phyloP scores from a whole-genome alignment of 805 yeast species.

The Metschnikowia proteae region DNA sequence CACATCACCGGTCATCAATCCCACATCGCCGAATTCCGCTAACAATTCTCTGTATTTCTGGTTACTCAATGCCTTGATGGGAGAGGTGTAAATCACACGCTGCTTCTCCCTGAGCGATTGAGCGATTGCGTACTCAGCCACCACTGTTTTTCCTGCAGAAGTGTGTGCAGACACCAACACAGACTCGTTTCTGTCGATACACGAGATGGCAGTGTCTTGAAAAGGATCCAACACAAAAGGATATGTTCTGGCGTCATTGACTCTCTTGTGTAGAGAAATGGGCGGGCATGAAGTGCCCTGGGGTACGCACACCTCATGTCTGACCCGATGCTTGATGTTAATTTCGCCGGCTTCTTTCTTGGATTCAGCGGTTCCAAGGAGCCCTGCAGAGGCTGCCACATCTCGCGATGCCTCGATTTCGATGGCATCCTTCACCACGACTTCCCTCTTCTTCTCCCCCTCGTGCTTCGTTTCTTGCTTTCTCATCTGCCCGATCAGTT shows the following conservation, averaged over 20 bases:
- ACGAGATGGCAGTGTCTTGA: slow-evolving; percentile 94
- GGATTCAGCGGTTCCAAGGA: slow-evolving; percentile 36
- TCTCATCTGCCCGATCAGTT: slow-evolving; percentile 3
- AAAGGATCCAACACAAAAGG: slow-evolving; percentile 95
- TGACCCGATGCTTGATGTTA: slow-evolving; percentile 84
- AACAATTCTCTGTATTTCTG: slow-evolving; percentile 89
- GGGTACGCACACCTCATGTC: slow-evolving; percentile 97
- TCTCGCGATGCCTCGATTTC: slow-evolving; percentile 89
- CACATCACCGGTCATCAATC: slow-evolving; percentile 98
- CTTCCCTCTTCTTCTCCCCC: slow-evolving; percentile 45
- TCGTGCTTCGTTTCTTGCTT: slow-evolving; percentile 37
- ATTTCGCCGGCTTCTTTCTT: slow-evolving; percentile 35
- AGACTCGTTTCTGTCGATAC: slow-evolving; percentile 91
- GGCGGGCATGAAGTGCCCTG: slow-evolving; percentile 86
- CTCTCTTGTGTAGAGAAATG: slow-evolving; percentile 79
- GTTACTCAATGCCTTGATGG: slow-evolving; percentile 90
- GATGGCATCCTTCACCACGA: slow-evolving; percentile 80
- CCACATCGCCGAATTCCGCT: slow-evolving; percentile 95
- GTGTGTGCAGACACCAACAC: slow-evolving; percentile 97
- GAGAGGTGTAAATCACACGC: slow-evolving; percentile 92
- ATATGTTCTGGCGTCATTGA: slow-evolving; percentile 77
- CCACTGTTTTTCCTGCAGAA: slow-evolving; percentile 96
- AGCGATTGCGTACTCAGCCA: slow-evolving; percentile 95
- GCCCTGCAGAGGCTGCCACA: slow-evolving; percentile 77
- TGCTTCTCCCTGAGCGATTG: slow-evolving; percentile 89